Evolutionary conservation across 805 yeast species (phyloP).

Genomic region (Pichia cabralensis): DNA sequence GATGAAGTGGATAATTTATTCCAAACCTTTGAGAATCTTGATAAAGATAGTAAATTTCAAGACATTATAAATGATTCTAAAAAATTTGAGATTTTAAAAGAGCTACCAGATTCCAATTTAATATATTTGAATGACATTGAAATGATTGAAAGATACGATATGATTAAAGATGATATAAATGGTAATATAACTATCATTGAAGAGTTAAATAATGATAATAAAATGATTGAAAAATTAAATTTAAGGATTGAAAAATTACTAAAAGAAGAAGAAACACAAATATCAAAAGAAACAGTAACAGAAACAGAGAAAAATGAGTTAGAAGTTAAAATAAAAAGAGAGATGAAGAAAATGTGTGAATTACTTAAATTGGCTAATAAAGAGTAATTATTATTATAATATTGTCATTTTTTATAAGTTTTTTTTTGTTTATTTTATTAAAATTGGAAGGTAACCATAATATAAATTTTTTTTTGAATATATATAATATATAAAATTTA

Average conservation of each 20-base stretch:
- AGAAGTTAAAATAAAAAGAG: constrained; percentile 1
- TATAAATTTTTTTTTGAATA: no score
- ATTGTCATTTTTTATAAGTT: no score
- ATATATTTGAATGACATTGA: constrained; percentile 14
- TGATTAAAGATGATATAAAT: constrained; percentile 10
- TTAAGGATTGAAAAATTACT: background rate
- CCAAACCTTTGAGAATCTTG: constrained; percentile 18
- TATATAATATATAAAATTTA: background rate
- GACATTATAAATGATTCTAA: constrained; percentile 1
- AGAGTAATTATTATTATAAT: no score
- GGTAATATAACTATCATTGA: constrained; percentile 11
- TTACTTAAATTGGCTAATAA: no score
- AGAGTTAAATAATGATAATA: constrained; percentile 10
- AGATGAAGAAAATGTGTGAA: constrained; percentile 13
- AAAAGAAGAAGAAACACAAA: background rate
- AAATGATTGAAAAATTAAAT: constrained; percentile 8
- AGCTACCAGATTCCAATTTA: constrained; percentile 21
- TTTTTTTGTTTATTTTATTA: no score
- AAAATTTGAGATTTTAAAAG: constrained; percentile 20
- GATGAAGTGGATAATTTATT: constrained; percentile 21
- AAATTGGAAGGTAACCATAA: no score
- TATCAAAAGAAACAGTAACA: no score
- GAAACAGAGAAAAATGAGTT: no score
- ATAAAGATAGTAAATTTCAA: constrained; percentile 8
- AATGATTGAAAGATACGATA: constrained; percentile 20